These are phyloP conservation scores for Rhytidiadelphus loreus DNA, from an alignment of 225 moss, liverwort and hornwort species.

Conservation along the genomic window DNA sequence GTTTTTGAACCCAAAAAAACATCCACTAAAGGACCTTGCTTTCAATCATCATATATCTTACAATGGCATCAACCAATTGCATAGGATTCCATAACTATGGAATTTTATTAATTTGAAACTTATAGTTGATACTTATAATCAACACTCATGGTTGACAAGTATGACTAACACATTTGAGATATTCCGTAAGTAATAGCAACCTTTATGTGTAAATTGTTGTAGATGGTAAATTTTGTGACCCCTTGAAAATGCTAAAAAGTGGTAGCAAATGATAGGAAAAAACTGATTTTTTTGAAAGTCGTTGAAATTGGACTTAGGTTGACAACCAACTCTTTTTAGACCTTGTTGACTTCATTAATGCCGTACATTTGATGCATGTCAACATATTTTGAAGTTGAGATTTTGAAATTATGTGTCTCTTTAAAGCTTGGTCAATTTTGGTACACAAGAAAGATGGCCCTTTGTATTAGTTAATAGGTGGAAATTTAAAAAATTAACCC, in stretches of 20 bases:
- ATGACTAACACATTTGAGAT: background rate
- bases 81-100: background rate
- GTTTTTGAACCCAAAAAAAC: background rate
- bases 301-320: background rate
- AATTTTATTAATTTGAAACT: background rate
- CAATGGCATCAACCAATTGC: background rate
- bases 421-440: background rate
- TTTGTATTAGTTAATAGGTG: background rate
- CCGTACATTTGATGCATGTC: background rate
- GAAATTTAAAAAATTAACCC: no score
- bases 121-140: background rate
- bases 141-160: background rate
- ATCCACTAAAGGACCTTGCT: accelerated
- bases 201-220: background rate
- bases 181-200: background rate
- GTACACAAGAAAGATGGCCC: no score
- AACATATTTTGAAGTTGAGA: background rate
- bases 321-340: accelerated
- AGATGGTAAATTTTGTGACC: background rate
- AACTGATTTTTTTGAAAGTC: background rate
- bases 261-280: accelerated
- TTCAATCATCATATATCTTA: background rate
- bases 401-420: background rate
- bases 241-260: background rate
- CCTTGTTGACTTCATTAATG: background rate